Conservation (phyloP, 495 filamentous ascomycete genomes). For the Cercophora scortea region DNA sequence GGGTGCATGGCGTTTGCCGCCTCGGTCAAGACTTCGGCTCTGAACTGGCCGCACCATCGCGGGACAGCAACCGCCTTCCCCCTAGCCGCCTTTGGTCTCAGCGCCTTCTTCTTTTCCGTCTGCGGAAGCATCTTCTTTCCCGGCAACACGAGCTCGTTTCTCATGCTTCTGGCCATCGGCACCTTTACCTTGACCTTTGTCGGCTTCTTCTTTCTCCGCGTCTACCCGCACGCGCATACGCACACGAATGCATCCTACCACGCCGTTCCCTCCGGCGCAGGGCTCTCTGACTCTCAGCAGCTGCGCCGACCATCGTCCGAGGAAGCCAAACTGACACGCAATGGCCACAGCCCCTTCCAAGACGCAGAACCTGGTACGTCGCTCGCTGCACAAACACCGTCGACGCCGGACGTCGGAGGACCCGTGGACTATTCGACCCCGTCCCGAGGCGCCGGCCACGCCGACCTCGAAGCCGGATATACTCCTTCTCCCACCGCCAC, state of each 20-base stretch:
- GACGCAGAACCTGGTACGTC: conserved; percentile 62
- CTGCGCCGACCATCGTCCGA: conserved; percentile 57
- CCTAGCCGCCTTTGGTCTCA: conserved; percentile 84
- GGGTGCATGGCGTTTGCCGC: conserved; percentile 82
- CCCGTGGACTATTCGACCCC: conserved; percentile 6
- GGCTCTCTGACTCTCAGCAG: conserved; percentile 45
- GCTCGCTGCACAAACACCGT: conserved; percentile 23
- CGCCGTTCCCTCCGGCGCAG: conserved; percentile 45
- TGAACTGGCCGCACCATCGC: conserved; percentile 87
- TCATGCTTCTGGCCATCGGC: conserved; percentile 72
- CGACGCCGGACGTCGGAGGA: conserved; percentile 14
- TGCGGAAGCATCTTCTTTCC: conserved; percentile 73
- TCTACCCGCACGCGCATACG: conserved; percentile 48
- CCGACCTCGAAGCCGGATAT: conserved; percentile 26
- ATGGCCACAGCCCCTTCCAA: conserved; percentile 20
- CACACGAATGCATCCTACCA: conserved; percentile 55
- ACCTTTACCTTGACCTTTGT: conserved; percentile 66
- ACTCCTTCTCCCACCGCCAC: conserved; percentile 14
- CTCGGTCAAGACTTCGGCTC: conserved; percentile 77
- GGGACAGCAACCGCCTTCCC: conserved; percentile 94
- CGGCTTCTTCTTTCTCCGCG: conserved; percentile 73
- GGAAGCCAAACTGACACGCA: conserved; percentile 33
- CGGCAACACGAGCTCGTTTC: conserved; percentile 70
- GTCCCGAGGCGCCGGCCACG: conserved; percentile 7
- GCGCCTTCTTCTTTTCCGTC: conserved; percentile 90